phyloP scores from a whole-genome alignment of 306 rosid species.

The Hippophae tibetana region DNA sequence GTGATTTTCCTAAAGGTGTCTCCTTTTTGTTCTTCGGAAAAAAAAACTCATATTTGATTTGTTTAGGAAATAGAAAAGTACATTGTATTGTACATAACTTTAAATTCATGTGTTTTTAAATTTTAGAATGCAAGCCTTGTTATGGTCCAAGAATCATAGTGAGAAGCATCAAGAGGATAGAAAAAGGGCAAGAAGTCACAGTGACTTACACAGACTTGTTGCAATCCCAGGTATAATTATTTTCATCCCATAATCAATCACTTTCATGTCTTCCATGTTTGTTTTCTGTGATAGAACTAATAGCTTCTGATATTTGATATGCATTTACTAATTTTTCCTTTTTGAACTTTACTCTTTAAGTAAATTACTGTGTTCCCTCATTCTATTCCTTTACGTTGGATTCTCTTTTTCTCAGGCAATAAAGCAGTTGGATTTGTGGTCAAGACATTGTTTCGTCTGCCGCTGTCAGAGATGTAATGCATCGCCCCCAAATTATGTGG shows the following conservation, averaged over 20 bases:
- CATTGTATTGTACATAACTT: background rate
- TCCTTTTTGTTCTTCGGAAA: background rate
- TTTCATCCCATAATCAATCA: background rate
- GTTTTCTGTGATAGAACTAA: no score
- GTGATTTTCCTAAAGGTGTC: conserved; percentile 37
- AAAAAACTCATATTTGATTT: background rate
- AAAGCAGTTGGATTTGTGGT: conserved; percentile 64
- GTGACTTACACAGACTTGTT: conserved; percentile 65
- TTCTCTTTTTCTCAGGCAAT: conserved; percentile 25
- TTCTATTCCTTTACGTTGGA: conserved; percentile 6
- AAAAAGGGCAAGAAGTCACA: conserved; percentile 58
- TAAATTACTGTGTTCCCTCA: background rate
- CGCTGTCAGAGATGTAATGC: conserved; percentile 46
- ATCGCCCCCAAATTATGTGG: conserved; percentile 40
- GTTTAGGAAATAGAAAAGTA: no score
- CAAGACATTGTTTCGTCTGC: conserved; percentile 61
- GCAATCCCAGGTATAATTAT: conserved; percentile 52
- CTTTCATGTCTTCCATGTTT: no score
- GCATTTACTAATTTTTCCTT: background rate
- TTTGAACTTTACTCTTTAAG: background rate
- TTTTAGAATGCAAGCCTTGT: background rate
- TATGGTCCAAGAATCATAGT: conserved; percentile 58
- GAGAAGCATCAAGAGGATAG: conserved; percentile 70
- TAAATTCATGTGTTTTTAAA: background rate
- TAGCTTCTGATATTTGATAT: background rate